A percentile compares a stretch with the other conserved stretches of the same genome.
phyloP scores from a whole-genome alignment of 805 yeast species.

The Candida verbasci region DNA sequence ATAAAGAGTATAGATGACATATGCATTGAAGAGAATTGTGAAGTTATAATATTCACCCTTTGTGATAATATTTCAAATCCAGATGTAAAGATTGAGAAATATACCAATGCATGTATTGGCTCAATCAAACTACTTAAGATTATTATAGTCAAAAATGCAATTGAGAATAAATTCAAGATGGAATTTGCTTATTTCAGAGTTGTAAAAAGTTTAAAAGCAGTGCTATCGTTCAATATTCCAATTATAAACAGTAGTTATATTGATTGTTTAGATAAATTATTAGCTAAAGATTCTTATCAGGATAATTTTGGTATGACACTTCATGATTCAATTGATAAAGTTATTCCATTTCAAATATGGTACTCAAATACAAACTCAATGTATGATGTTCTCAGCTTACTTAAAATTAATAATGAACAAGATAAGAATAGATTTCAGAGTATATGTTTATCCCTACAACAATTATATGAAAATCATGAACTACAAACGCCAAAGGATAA shows the following conservation, averaged over 20 bases:
- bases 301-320: constrained; percentile 13
- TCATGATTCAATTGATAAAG: constrained; percentile 14
- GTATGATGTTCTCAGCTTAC: constrained; percentile 27
- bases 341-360: constrained; percentile 41
- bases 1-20: constrained; percentile 39
- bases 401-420: constrained; percentile 21
- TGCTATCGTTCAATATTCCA: constrained; percentile 32
- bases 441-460: constrained; percentile 31
- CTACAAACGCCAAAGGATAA: constrained; percentile 41
- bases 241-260: constrained; percentile 38
- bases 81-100: constrained; percentile 12
- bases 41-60: constrained; percentile 14
- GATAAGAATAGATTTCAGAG: constrained; percentile 30
- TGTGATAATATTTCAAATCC: constrained; percentile 19
- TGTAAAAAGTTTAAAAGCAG: constrained; percentile 26
- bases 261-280: constrained; percentile 33
- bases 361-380: constrained; percentile 35
- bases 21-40: constrained; percentile 32
- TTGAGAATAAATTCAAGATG: constrained; percentile 17
- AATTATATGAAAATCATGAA: constrained; percentile 24
- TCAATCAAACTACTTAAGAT: constrained; percentile 33
- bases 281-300: constrained; percentile 23
- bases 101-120: constrained; percentile 28
- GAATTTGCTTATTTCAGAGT: constrained; percentile 19
- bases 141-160: constrained; percentile 20